A percentile compares a stretch with the other conserved stretches of the same genome.
phyloP scores from a whole-genome alignment of 129 eudicot genomes.

The Flaveria linearis region DNA sequence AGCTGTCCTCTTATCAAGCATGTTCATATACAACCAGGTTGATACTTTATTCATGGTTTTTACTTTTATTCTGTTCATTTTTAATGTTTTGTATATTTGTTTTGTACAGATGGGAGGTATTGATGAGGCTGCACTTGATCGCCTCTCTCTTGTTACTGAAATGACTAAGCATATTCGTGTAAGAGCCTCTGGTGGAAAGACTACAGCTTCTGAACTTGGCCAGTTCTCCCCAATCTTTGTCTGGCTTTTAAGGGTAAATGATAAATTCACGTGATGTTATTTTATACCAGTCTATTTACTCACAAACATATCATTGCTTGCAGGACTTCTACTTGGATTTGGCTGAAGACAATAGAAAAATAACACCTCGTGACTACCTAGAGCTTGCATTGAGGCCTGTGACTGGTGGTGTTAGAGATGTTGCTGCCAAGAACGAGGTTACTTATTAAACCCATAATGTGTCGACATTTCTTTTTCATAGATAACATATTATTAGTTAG shows the following conservation, averaged over 20 bases:
- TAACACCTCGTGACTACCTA: constrained; percentile 96
- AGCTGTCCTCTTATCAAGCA: constrained; percentile 97
- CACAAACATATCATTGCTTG: background rate
- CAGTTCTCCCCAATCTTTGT: constrained; percentile 99
- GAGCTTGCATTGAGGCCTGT: constrained; percentile 88
- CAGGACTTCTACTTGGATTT: constrained; percentile 95
- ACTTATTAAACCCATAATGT: constrained; percentile 13
- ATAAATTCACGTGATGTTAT: constrained; percentile 11
- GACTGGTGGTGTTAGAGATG: constrained; percentile 74
- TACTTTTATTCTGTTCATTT: background rate
- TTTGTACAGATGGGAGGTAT: constrained; percentile 89
- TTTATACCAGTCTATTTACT: constrained; percentile 1
- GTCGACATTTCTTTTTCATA: background rate
- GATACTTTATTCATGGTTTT: background rate
- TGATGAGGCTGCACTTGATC: constrained; percentile 99
- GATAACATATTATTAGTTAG: constrained; percentile 1
- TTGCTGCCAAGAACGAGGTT: constrained; percentile 96
- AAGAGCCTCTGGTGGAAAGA: constrained; percentile 87
- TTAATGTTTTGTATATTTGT: constrained; percentile 2
- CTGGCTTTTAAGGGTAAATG: constrained; percentile 92
- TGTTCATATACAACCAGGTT: constrained; percentile 98
- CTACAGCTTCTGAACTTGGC: constrained; percentile 90
- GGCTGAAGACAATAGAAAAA: constrained; percentile 81
- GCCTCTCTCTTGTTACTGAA: constrained; percentile 96
- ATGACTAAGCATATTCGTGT: constrained; percentile 99